A percentile compares a stretch with the other conserved stretches of the same genome.
Evolutionary conservation across 176 grass and related monocot genomes (phyloP).

Genomic region (Carex pumila): DNA sequence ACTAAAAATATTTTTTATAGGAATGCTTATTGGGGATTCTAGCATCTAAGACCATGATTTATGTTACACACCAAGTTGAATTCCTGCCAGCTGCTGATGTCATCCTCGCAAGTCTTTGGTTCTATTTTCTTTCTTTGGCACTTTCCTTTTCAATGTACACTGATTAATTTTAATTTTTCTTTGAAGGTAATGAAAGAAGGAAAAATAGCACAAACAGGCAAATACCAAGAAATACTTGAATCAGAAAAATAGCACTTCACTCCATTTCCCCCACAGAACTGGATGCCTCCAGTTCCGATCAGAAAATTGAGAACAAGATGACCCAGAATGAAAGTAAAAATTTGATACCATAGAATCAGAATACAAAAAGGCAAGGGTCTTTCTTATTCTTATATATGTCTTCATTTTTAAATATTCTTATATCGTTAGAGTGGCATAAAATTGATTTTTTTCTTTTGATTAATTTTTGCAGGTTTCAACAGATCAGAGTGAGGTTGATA

Average conservation of each 20-base stretch:
- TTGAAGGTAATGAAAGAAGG: constrained; percentile 59
- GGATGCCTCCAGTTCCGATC: background rate
- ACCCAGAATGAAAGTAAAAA: background rate
- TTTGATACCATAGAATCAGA: too few relatives aligned
- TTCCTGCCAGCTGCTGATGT: constrained; percentile 80
- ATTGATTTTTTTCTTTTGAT: too few relatives aligned
- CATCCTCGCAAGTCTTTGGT: constrained; percentile 58
- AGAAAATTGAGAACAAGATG: background rate
- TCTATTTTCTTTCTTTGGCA: background rate
- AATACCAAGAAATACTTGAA: constrained; percentile 41
- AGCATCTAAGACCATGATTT: constrained; percentile 67
- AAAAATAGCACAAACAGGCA: constrained; percentile 45
- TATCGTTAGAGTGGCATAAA: too few relatives aligned
- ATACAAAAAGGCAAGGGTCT: too few relatives aligned
- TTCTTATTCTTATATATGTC: too few relatives aligned
- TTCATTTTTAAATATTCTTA: too few relatives aligned
- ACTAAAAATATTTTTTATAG: constrained; percentile 28
- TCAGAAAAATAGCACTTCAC: constrained; percentile 25
- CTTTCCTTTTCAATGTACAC: background rate
- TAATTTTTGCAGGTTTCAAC: too few relatives aligned
- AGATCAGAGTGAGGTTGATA: too few relatives aligned
- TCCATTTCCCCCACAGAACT: background rate
- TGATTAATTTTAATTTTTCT: background rate
- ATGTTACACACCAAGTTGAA: constrained; percentile 92
- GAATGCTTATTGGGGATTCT: constrained; percentile 53